Evolutionary conservation across 192 early-diverging fungal species (phyloP).

Genomic region (Linnemannia schmuckeri): DNA sequence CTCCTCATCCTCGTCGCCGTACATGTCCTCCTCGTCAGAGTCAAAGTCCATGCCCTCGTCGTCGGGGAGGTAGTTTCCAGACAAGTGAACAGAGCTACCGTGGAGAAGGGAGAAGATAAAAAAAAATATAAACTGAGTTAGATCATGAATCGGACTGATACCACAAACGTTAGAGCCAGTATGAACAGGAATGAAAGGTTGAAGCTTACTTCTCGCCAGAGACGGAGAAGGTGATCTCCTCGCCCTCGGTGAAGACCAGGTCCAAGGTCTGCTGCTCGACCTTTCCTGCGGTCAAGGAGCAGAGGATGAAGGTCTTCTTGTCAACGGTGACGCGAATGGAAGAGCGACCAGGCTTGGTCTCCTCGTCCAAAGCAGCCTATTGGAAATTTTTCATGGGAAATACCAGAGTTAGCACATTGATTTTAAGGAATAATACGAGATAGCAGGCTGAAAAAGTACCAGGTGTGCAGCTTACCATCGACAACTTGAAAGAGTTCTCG

Average conservation of each 20-base stretch:
- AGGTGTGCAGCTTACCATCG: slow-evolving; percentile 62
- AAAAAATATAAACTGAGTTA: background rate
- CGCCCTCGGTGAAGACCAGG: slow-evolving; percentile 74
- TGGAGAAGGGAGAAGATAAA: no score
- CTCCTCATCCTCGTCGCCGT: slow-evolving; percentile 50
- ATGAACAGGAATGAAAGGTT: background rate
- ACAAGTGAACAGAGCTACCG: slow-evolving; percentile 72
- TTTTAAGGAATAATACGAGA: background rate
- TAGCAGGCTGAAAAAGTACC: background rate
- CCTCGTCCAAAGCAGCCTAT: slow-evolving; percentile 77
- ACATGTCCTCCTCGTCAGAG: slow-evolving; percentile 56
- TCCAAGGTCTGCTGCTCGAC: slow-evolving; percentile 83
- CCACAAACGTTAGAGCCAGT: background rate
- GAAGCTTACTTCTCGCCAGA: slow-evolving; percentile 66
- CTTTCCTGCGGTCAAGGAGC: slow-evolving; percentile 79
- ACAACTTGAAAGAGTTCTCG: slow-evolving; percentile 78
- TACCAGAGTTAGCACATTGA: background rate
- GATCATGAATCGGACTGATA: background rate
- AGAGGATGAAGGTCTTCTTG: slow-evolving; percentile 79
- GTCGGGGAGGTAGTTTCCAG: slow-evolving; percentile 79
- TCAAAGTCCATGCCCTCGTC: slow-evolving; percentile 61
- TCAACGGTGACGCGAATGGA: slow-evolving; percentile 78
- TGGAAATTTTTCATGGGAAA: background rate
- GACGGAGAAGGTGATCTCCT: slow-evolving; percentile 82
- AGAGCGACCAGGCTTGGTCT: slow-evolving; percentile 68